Evolutionary conservation across 2,329 filamentous ascomycete species (phyloP).

Genomic region (Microsporum canis): DNA sequence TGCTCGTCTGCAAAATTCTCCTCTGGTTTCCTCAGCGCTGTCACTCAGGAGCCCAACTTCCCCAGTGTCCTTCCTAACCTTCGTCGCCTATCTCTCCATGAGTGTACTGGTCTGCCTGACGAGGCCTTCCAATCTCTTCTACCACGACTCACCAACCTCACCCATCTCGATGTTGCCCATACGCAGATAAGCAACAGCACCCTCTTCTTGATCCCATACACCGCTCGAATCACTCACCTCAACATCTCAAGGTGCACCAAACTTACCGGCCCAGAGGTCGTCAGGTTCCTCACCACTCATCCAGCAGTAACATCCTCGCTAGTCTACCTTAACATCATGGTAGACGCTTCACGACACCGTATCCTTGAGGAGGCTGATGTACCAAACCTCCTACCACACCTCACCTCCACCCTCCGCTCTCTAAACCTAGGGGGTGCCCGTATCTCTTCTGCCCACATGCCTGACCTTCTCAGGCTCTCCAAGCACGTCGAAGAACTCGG

Average conservation of each 20-base stretch:
- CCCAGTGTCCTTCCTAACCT: conserved; percentile 48
- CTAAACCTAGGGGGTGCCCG: conserved; percentile 65
- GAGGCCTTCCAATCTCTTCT: conserved; percentile 57
- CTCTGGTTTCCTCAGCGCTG: conserved; percentile 48
- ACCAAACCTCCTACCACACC: conserved; percentile 50
- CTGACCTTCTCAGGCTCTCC: conserved; percentile 52
- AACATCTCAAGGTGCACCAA: conserved; percentile 66
- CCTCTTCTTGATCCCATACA: conserved; percentile 57
- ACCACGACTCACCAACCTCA: conserved; percentile 57
- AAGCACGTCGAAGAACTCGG: conserved; percentile 68
- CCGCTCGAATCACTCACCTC: conserved; percentile 62
- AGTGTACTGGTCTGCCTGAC: conserved; percentile 60
- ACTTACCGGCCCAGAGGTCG: conserved; percentile 54
- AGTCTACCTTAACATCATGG: conserved; percentile 61
- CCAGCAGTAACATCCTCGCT: conserved; percentile 54
- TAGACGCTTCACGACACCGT: conserved; percentile 61
- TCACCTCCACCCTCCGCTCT: conserved; percentile 52
- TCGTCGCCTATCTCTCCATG: conserved; percentile 62
- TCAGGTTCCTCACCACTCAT: conserved; percentile 60
- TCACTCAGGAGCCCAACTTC: conserved; percentile 37
- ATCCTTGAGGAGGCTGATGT: conserved; percentile 57
- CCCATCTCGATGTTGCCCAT: conserved; percentile 68
- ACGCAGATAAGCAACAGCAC: conserved; percentile 64
- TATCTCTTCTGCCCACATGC: conserved; percentile 54
- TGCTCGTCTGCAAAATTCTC: conserved; percentile 60